Evolutionary conservation across 2,329 filamentous ascomycete genomes (phyloP).

Genomic region (Fusarium sp.): DNA sequence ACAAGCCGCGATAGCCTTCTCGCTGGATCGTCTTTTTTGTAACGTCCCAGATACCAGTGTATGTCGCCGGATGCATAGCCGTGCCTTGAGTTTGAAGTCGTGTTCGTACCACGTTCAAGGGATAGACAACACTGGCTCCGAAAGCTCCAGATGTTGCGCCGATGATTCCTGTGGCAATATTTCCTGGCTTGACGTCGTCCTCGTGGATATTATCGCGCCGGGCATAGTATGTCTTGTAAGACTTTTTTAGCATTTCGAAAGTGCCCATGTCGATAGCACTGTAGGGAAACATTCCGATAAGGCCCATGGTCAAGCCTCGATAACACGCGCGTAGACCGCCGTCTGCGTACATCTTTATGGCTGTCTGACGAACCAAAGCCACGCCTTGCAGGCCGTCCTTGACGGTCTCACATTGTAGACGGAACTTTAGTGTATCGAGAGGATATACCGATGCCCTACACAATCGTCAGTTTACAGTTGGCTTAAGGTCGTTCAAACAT

Average conservation of each 20-base stretch:
- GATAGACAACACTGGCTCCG: conserved; percentile 94
- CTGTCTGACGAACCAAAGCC: conserved; percentile 84
- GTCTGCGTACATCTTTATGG: conserved; percentile 86
- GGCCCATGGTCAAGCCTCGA: conserved; percentile 91
- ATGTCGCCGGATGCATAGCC: conserved; percentile 89
- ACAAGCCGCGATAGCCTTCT: conserved; percentile 89
- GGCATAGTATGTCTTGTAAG: conserved; percentile 79
- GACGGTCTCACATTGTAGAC: conserved; percentile 95
- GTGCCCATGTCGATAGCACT: conserved; percentile 96
- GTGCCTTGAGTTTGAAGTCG: conserved; percentile 95
- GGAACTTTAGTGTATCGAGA: conserved; percentile 85
- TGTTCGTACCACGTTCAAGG: conserved; percentile 92
- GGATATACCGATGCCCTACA: conserved; percentile 91
- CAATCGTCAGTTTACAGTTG: conserved; percentile 21
- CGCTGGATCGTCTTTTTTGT: conserved; percentile 84
- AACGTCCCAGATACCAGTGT: conserved; percentile 92
- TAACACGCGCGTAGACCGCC: conserved; percentile 86
- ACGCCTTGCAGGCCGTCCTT: conserved; percentile 87
- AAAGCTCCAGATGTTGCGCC: conserved; percentile 93
- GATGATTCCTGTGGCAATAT: conserved; percentile 88
- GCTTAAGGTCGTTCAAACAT: conserved; percentile 53
- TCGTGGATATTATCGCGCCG: conserved; percentile 79
- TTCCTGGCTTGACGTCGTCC: conserved; percentile 85
- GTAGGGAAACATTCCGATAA: conserved; percentile 98
- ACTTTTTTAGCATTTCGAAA: conserved; percentile 91